Percentiles rank a stretch among this genome's conserved stretches.
Conservation (phyloP, 345 rosid genomes). For the Rhizophora apiculata region DNA sequence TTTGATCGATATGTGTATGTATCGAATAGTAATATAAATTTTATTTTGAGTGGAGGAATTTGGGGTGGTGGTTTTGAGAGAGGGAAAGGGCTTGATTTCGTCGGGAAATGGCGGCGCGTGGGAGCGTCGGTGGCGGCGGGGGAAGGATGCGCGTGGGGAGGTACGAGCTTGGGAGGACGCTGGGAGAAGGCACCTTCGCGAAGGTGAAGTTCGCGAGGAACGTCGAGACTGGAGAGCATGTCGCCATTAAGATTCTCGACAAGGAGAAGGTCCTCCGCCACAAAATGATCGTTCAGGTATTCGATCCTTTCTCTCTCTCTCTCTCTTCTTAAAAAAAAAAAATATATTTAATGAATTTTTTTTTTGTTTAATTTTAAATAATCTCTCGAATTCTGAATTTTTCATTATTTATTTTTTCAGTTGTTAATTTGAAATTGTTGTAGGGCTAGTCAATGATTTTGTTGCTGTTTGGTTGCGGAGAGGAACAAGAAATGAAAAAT, state of each 20-base stretch:
- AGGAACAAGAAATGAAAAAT: background rate
- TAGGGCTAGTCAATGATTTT: background rate
- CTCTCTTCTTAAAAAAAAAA: too few species aligned
- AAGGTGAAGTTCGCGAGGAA: constrained; percentile 95
- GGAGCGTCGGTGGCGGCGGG: constrained; percentile 33
- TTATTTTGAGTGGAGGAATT: background rate
- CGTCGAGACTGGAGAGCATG: constrained; percentile 59
- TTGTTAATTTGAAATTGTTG: background rate
- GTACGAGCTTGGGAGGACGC: constrained; percentile 88
- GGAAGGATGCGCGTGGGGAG: constrained; percentile 89
- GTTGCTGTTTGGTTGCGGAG: constrained; percentile 2
- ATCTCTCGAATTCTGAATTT: background rate
- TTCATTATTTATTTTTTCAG: background rate
- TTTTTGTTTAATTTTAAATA: background rate
- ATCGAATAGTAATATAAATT: too few species aligned
- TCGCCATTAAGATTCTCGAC: constrained; percentile 89
- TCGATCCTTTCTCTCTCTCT: background rate
- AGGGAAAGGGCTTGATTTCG: background rate
- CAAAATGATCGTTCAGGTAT: constrained; percentile 93
- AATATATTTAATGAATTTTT: too few species aligned
- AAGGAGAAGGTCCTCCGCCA: constrained; percentile 82
- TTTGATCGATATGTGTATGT: constrained; percentile 28
- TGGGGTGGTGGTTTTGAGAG: background rate
- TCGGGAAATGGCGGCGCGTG: constrained; percentile 3
- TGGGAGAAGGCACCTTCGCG: constrained; percentile 95